These are phyloP conservation scores for Silene conica DNA, from an alignment of 148 eudicot species.

Conservation along the genomic window DNA sequence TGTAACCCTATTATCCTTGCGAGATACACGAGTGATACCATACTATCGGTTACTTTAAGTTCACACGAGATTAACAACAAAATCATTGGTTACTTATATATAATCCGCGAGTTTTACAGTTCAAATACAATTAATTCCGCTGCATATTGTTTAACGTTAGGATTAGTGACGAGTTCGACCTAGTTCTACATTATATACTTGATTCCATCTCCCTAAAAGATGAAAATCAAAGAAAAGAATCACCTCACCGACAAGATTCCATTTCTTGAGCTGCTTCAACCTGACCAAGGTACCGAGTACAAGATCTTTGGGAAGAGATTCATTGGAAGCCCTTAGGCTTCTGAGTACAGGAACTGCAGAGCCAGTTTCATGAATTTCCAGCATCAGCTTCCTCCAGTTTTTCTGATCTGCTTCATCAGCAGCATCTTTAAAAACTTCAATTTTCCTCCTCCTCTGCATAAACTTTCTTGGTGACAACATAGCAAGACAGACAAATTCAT, in stretches of 20 bases:
- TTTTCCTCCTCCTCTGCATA: conserved; percentile 76
- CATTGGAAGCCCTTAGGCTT: conserved; percentile 47
- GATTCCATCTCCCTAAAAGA: neutral
- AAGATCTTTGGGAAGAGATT: conserved; percentile 72
- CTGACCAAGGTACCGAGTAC: conserved; percentile 83
- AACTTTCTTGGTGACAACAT: conserved; percentile 92
- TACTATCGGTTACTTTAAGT: no score
- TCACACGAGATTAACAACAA: no score
- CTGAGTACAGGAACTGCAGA: conserved; percentile 69
- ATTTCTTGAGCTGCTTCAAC: conserved; percentile 90
- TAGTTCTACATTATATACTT: no score
- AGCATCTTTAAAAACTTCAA: conserved; percentile 69
- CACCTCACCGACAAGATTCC: conserved; percentile 95
- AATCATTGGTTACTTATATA: no score
- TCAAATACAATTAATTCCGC: no score
- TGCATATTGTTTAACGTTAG: no score
- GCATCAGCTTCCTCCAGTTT: conserved; percentile 79
- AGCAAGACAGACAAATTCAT: conserved; percentile 62
- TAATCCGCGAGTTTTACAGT: no score
- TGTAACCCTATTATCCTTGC: no score
- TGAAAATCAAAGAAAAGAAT: conserved; percentile 1
- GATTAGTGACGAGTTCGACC: no score
- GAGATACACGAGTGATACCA: no score
- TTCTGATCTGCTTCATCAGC: conserved; percentile 82
- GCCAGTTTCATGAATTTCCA: conserved; percentile 73